Percentiles rank a stretch among this genome's conserved stretches.
phyloP scores from a whole-genome alignment of 345 rosid genomes.

The Pugionium cornutum region DNA sequence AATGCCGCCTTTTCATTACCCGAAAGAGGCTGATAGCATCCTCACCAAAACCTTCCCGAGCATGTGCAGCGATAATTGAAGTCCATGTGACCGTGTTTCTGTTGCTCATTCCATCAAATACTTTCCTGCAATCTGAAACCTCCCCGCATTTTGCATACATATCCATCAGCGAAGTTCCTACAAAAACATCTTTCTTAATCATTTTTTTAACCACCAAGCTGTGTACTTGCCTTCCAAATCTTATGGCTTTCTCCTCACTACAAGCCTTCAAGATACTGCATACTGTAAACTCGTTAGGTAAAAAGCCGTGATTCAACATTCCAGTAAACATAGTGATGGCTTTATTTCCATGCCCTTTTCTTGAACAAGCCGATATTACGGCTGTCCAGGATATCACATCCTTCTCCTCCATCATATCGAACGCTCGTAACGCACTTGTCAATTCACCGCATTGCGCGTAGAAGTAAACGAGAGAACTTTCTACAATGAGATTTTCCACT shows the following conservation, averaged over 20 bases:
- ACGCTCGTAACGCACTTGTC: slow-evolving; percentile 46
- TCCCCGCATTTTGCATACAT: slow-evolving; percentile 91
- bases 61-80: slow-evolving; percentile 85
- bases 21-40: slow-evolving; percentile 73
- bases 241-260: slow-evolving; percentile 60
- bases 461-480: slow-evolving; percentile 68
- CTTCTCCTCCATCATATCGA: slow-evolving; percentile 56
- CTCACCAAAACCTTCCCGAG: slow-evolving; percentile 73
- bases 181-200: slow-evolving; percentile 61
- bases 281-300: slow-evolving; percentile 68
- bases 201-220: slow-evolving; percentile 60
- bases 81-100: slow-evolving; percentile 88
- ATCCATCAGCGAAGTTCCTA: slow-evolving; percentile 74
- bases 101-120: slow-evolving; percentile 63
- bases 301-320: slow-evolving; percentile 64
- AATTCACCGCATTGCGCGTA: slow-evolving; percentile 66
- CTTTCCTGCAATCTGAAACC: slow-evolving; percentile 59
- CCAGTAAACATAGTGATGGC: slow-evolving; percentile 57
- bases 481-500: slow-evolving; percentile 60
- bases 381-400: slow-evolving; percentile 91
- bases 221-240: slow-evolving; percentile 70
- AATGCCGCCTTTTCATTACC: slow-evolving; percentile 67
- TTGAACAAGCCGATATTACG: slow-evolving; percentile 79
- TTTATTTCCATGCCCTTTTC: slow-evolving; percentile 58
- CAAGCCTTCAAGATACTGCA: slow-evolving; percentile 75